Base-by-base conservation (phyloP, 306 rosid species). In the Acacia confusa region DNA sequence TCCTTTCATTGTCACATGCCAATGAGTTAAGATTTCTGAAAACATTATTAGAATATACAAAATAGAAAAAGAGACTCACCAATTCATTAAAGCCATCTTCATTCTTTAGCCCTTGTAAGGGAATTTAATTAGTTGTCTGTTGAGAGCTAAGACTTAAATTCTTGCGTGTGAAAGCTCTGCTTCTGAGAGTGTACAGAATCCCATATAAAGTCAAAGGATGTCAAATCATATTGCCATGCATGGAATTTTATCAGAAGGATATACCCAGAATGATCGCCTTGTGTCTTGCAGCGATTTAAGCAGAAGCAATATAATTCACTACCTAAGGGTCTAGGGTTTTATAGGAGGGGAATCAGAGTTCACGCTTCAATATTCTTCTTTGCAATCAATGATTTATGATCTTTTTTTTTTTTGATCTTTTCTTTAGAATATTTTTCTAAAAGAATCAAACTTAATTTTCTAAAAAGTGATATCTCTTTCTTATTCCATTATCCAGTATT, bases 311-410 rank as follows among this genome's bases (percentile, higher is more conserved):
- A 45, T 12, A 45, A 63, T 79, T 66, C 64, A 72, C 83, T 27
- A 60, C 86, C 90, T 84, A 87, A 85, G 78, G 78, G 78, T 76
- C 83, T 89, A 85, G 83, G 89, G 83, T 82, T 86, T 45, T 40
- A 36, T 81, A 75, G 75, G 77, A 84, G 80, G 17, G 53, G 28
- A 79, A 87, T 36, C 65, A 72, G 72, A 84, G 53, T 52, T 81
- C 64, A 61, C 63, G 74, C 50, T 72, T 75, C 79, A 77, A 38
- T 69, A 69, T 78, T 82, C 66, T 78, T 82, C 61, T 74, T 79
- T 53, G 74, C 78, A 9, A n/a, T 58, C 50, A 68, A 53, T 53
- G 60, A 6, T 19, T 19, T 22, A 20, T 4, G 27, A 53, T 53
- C 10, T 20, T 20, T 55, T 55, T 9, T 47, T 9, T 47, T 13